Evolutionary conservation across 164 flowering plant genomes (phyloP), one percentile per base, ranked within the genome.

Genomic region (Malania oleifera): DNA sequence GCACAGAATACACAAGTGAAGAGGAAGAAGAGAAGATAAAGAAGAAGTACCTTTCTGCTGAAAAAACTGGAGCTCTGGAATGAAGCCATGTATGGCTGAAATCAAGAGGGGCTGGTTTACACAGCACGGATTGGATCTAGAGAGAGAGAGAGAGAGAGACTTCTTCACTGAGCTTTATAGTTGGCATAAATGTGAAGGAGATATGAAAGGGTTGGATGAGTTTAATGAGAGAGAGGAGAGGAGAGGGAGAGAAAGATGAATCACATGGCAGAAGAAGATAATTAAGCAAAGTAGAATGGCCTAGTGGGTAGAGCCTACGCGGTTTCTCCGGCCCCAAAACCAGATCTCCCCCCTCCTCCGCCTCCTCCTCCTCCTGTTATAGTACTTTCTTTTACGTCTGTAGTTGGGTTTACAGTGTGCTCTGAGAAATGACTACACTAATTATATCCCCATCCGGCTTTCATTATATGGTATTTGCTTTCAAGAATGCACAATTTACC

Each of bases 41-140:
- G 60, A 47, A 69, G 20, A 24, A 66, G 65, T 59, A 75, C 73
- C 75, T 70, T 72, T 46, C 64, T 75, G 56, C n/a, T n/a, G n/a
- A n/a, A n/a, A n/a, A 38, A 24, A 51, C 44, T 40, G 52, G 61
- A 39, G 63, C 50, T 24, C 56, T 1, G 10, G 34, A 41, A 59
- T 63, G 67, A 62, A 71, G 75, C 70, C 75, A 73, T 72, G 43
- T 45, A 19, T 47, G 66, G 19, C 5, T 0, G 38, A n/a, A 43
- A 40, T 50, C 52, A 1, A 27, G 17, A 18, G 52, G 44, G 10
- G 14, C 38, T 52, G 4, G 19, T 12, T 19, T 20, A 17, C 23
- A 45, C 44, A 26, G 31, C 22, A 40, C n/a, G 31, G 40, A 43
- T 19, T 52, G 38, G 65, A 66, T 62, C 48, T 47, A 53, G 50